Base-by-base conservation (phyloP, 164 flowering plant species). In the Sextonia rubra region DNA sequence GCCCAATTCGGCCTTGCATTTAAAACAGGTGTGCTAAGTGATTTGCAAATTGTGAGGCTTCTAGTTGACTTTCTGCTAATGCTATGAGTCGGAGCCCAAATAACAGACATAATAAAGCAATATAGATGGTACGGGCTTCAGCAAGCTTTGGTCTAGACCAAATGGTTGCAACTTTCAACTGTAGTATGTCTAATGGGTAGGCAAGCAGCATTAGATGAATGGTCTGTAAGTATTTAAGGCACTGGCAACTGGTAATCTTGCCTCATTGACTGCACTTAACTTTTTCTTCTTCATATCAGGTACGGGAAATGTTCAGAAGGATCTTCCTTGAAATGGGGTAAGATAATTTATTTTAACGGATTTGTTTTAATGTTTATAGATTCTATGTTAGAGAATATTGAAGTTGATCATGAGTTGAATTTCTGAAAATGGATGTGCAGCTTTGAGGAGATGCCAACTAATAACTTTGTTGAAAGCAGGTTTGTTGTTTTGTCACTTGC, bases 381-480 rank as follows among this genome's bases (percentile, higher is more conserved):
- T n/a, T 5, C n/a, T 64, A 20, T 64, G 20, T 27, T 64, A 27
- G 68, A 18, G 22, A 64, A 64, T 30, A 64, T 37, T 66, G 52
- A 23, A 11, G 7, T 66, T 32, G 49, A 37, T 71, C 17, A 48
- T 55, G 23, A 22, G 47, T 60, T 49, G 3, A 64, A 47, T 26
- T 25, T 55, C 61, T 72, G 63, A 27, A 55, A 60, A 3, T 44
- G 71, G n/a, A 52, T 64, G 7, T 85, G 82, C 91, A 95, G 99
- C 63, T 95, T 93, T 75, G 97, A 93, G 85, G 98, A 93, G 84
- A 93, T 95, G 99, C 97, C 98, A 44, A 95, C 99, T 65, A 89
- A 91, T 77, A 91, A 88, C 75, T 95, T 71, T 85, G 97, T 93
- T 32, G 99, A 95, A 72, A 91, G 94, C 91, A 89, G 98, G 97